Evolutionary conservation across 352 stramenopile genomes (phyloP).

Genomic region (Bremia lactucae): DNA sequence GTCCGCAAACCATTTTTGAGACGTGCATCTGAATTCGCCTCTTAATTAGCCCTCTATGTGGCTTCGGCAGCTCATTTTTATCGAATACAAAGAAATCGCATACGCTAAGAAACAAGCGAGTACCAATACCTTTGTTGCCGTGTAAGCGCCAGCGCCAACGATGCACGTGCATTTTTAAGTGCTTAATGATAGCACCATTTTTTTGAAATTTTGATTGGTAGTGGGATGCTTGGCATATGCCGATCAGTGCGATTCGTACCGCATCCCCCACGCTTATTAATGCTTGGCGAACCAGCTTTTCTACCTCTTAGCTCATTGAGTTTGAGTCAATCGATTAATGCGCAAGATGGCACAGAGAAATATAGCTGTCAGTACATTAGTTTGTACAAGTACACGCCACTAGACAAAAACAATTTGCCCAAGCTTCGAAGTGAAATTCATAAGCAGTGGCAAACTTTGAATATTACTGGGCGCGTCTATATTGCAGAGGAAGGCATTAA

Average conservation of each 20-base stretch:
- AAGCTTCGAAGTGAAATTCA: slow-evolving; percentile 25
- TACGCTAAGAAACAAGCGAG: slow-evolving; percentile 32
- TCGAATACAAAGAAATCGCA: slow-evolving; percentile 39
- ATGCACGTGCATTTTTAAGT: too few species aligned
- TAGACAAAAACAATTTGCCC: slow-evolving; percentile 27
- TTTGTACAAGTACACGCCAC: slow-evolving; percentile 43
- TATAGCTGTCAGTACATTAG: slow-evolving; percentile 38
- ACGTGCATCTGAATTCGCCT: too few species aligned
- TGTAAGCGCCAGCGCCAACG: too few species aligned
- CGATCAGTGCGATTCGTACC: slow-evolving; percentile 1
- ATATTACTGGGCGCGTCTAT: slow-evolving; percentile 78
- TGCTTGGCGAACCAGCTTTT: slow-evolving; percentile 8
- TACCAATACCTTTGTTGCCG: neutral
- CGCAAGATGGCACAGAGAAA: neutral
- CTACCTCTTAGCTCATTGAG: neutral
- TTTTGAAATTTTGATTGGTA: slow-evolving; percentile 7
- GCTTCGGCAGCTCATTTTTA: slow-evolving; percentile 14
- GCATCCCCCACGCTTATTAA: slow-evolving; percentile 3
- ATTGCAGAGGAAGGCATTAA: slow-evolving; percentile 91
- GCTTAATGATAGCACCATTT: slow-evolving; percentile 7
- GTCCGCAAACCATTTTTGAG: too few species aligned
- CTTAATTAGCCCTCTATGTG: slow-evolving; percentile 21
- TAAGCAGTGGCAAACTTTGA: slow-evolving; percentile 33
- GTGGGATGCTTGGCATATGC: slow-evolving; percentile 7
- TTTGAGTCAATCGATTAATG: slow-evolving; percentile 4